Base-by-base conservation (phyloP, 1,284 basidiomycete species). In the Marasmius sp. region DNA sequence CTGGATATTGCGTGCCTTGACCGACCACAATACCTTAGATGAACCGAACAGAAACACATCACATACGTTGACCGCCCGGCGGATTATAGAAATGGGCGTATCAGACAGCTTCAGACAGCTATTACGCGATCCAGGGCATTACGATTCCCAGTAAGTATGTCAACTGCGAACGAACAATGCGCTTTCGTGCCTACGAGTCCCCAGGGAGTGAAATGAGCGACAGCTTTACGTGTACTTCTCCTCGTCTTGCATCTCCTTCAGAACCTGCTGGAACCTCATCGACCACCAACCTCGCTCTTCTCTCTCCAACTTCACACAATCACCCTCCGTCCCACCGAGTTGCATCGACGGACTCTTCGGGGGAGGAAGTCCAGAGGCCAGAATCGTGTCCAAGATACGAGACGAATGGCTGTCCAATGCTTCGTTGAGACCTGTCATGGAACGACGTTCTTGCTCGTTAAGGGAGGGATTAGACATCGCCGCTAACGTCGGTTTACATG, bases 201-300 rank as follows among this genome's bases (percentile, higher is more conserved):
- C 27, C 27, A 27, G 27, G 27, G 5, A 27, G 5, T 47, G 45
- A 18, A 47, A 18, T 6, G 20, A 18, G 11, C 45, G 9, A 6
- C 45, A 16, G 20, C 8, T n/a, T 14, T n/a, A 47, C 20, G 45
- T 47, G 16, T 47, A 47, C 20, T 20, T 52, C 22, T 61, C 60
- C 37, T 61, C 45, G 10, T 37, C 10, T 34, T 78, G 75, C 66
- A 86, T 70, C 70, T 89, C 88, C 37, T 76, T 73, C 63, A 89
- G 76, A 6, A 92, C 85, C 65, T 89, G 84, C 66, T 87, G 86
- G 67, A 92, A 92, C 49, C 89, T 77, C 57, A 87, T 68, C 3
- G 86, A 81, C 91, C 92, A 93, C 89, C 90, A 93, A 3, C 85
- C 88, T 0, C 91, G 79, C 67, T 93, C 89, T 70, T 92, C 88